Evolutionary conservation across 805 yeast genomes (phyloP).

Genomic region (Kodamaea restingae): DNA sequence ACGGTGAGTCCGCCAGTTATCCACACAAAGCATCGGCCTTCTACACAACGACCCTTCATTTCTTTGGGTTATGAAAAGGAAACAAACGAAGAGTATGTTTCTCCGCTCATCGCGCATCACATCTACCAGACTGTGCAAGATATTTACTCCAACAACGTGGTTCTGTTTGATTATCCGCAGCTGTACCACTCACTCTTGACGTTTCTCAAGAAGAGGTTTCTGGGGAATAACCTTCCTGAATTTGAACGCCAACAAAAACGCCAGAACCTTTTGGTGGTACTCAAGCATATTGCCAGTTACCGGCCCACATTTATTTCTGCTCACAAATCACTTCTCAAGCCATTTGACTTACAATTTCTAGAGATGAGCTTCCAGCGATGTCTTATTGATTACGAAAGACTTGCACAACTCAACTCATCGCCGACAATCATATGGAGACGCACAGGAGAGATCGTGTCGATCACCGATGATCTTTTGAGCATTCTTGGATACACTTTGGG

Average conservation of each 20-base stretch:
- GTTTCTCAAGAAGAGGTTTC: constrained; percentile 52
- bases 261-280: constrained; percentile 37
- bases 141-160: constrained; percentile 44
- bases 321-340: constrained; percentile 62
- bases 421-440: constrained; percentile 86
- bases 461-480: constrained; percentile 69
- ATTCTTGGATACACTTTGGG: constrained; percentile 61
- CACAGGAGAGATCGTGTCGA: constrained; percentile 79
- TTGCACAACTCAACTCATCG: constrained; percentile 53
- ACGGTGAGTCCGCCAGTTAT: constrained; percentile 7
- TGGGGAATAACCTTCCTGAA: constrained; percentile 41
- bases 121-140: constrained; percentile 49
- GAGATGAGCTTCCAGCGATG: constrained; percentile 45
- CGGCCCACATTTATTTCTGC: constrained; percentile 77
- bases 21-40: constrained; percentile 2
- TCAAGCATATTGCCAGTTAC: constrained; percentile 59
- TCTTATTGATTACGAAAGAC: constrained; percentile 42
- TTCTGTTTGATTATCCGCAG: constrained; percentile 58
- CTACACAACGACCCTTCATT: constrained; percentile 33
- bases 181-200: constrained; percentile 58
- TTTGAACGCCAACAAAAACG: constrained; percentile 30
- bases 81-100: constrained; percentile 40
- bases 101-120: constrained; percentile 56
- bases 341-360: constrained; percentile 58
- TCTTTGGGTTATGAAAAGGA: constrained; percentile 27